Conservation (phyloP, 2,329 filamentous ascomycete species). For the Thielaviopsis musarum region DNA sequence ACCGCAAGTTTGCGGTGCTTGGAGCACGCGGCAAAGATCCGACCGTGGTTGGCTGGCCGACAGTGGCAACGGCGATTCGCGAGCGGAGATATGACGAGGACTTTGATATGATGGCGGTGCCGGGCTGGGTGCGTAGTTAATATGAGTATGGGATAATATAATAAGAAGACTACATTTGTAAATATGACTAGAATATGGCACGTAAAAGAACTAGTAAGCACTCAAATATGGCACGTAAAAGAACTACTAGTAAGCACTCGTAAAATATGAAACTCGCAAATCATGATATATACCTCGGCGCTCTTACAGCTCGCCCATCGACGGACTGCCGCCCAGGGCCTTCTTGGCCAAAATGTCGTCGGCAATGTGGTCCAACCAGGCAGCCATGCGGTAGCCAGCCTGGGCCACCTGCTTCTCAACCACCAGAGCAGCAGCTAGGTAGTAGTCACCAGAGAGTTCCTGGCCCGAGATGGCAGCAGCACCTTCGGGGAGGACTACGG, state of each 20-base stretch:
- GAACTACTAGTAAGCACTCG: neutral
- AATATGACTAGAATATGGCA: neutral
- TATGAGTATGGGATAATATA: too few relatives aligned
- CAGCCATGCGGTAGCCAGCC: constrained; percentile 51
- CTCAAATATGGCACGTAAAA: neutral
- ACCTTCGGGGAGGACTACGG: constrained; percentile 44
- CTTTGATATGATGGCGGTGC: constrained; percentile 46
- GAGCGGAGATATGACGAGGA: constrained; percentile 42
- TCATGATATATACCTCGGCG: too few relatives aligned
- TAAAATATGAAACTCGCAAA: neutral
- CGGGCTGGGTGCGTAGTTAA: constrained; percentile 49
- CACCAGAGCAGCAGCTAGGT: constrained; percentile 42
- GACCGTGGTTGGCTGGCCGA: constrained; percentile 58
- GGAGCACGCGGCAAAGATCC: constrained; percentile 53
- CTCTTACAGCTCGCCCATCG: neutral
- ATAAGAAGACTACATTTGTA: neutral
- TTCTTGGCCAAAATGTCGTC: constrained; percentile 17
- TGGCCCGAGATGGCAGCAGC: constrained; percentile 37
- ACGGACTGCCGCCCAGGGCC: neutral
- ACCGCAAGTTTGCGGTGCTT: constrained; percentile 64
- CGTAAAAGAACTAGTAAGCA: neutral
- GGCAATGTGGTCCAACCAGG: constrained; percentile 48
- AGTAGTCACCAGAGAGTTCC: constrained; percentile 48
- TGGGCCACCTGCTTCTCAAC: constrained; percentile 50
- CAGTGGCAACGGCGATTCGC: constrained; percentile 51